phyloP scores from a whole-genome alignment of 352 stramenopile species.

The Plasmopara muralis region DNA sequence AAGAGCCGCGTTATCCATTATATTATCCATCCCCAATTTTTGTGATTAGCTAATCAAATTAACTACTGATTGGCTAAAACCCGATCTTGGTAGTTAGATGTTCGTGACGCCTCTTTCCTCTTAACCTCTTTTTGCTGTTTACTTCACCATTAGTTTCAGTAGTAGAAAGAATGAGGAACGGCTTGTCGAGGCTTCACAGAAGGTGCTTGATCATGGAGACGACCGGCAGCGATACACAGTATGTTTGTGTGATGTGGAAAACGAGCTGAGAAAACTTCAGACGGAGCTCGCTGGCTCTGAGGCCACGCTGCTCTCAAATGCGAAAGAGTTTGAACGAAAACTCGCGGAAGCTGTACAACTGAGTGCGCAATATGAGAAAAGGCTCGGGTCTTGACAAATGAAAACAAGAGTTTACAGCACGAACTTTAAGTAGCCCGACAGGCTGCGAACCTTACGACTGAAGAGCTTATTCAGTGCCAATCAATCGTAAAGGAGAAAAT shows the following conservation, averaged over 20 bases:
- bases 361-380: constrained; percentile 12
- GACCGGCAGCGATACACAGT: constrained; percentile 4
- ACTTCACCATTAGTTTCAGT: constrained; percentile 1
- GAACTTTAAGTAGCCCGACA: constrained; percentile 14
- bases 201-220: constrained; percentile 7
- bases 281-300: constrained; percentile 4
- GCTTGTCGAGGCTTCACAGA: constrained; percentile 1
- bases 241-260: constrained; percentile 4
- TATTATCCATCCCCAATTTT: no score
- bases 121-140: no score
- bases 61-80: no score
- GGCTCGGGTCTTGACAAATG: constrained; percentile 3
- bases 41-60: no score
- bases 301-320: not conserved
- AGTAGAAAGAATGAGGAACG: constrained; percentile 3
- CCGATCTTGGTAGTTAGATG: no score
- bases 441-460: constrained; percentile 5
- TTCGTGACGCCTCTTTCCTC: no score
- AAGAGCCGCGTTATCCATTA: no score
- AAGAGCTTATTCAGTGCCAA: no score
- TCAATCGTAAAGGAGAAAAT: constrained; percentile 12
- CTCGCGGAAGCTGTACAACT: not conserved
- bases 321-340: constrained; percentile 4
- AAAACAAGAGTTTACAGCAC: constrained; percentile 17
- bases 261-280: constrained; percentile 3